Evolutionary conservation across 768 basidiomycete genomes (phyloP).

Genomic region (Amanita fuliginea): DNA sequence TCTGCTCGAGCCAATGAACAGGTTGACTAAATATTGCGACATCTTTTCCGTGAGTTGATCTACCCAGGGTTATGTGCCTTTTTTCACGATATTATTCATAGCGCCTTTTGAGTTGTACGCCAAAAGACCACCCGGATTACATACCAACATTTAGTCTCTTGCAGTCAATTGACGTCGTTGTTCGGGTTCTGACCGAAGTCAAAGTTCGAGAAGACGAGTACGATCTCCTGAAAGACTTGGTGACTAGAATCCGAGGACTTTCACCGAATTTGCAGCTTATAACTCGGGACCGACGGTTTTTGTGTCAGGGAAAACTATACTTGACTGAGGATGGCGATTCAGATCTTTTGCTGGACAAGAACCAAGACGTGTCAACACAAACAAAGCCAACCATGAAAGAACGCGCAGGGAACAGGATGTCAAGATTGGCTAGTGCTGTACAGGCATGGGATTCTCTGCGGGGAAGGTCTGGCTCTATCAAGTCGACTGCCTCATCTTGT

Average conservation of each 20-base stretch:
- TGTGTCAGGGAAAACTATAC: conserved; percentile 53
- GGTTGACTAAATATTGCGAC: conserved; percentile 60
- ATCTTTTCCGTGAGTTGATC: conserved; percentile 55
- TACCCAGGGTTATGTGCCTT: not conserved
- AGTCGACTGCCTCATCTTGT: conserved; percentile 17
- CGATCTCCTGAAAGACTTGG: conserved; percentile 53
- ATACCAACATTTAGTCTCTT: conserved; percentile 54
- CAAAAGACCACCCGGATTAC: conserved; percentile 60
- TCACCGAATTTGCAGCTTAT: conserved; percentile 45
- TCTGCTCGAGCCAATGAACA: conserved; percentile 64
- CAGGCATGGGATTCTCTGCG: conserved; percentile 31
- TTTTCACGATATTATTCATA: conserved; percentile 19
- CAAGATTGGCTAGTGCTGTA: conserved; percentile 28
- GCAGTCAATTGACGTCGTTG: conserved; percentile 56
- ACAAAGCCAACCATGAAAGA: not conserved
- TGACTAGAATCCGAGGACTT: conserved; percentile 48
- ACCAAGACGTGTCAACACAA: not conserved
- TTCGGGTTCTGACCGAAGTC: conserved; percentile 76
- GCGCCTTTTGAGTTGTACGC: conserved; percentile 63
- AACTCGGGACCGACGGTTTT: conserved; percentile 60
- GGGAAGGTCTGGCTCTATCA: conserved; percentile 29
- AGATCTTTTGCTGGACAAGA: conserved; percentile 18
- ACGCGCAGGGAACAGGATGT: conserved; percentile 13
- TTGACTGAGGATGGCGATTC: conserved; percentile 12
- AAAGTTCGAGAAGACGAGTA: conserved; percentile 83